Conservation (phyloP, 148 eudicot species). For the Fagopyrum tataricum region DNA sequence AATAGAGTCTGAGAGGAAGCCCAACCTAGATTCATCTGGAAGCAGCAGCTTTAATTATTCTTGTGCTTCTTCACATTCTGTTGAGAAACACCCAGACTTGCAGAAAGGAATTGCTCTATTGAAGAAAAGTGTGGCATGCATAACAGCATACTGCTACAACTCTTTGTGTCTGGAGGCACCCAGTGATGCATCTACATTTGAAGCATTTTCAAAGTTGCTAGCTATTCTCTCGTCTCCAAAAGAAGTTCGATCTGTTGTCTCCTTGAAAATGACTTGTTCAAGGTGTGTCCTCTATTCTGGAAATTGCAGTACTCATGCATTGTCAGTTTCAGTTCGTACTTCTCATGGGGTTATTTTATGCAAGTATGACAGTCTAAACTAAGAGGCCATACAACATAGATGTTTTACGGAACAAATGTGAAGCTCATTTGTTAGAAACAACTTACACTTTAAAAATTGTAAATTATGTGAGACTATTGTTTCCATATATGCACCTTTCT, state of each 20-base stretch:
- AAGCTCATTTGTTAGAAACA: background rate
- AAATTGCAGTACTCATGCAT: background rate
- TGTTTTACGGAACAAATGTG: background rate
- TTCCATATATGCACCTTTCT: background rate
- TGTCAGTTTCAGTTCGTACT: background rate
- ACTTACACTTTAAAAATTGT: background rate
- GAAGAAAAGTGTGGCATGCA: conserved; percentile 94
- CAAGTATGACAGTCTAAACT: background rate
- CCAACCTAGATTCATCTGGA: conserved; percentile 60
- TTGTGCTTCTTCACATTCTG: conserved; percentile 76
- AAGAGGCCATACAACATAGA: background rate
- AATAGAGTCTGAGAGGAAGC: conserved; percentile 68
- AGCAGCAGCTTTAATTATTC: conserved; percentile 73
- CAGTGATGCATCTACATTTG: conserved; percentile 80
- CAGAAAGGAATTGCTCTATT: conserved; percentile 98
- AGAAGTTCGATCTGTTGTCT: conserved; percentile 73
- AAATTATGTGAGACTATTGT: background rate
- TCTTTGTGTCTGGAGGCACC: conserved; percentile 78
- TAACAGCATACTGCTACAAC: conserved; percentile 87
- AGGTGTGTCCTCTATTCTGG: conserved; percentile 36
- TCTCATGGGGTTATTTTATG: background rate
- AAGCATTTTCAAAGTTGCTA: conserved; percentile 85
- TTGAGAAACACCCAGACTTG: conserved; percentile 76
- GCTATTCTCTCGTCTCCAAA: conserved; percentile 89
- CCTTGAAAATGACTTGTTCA: conserved; percentile 72